A percentile compares a stretch with the other conserved stretches of the same genome.
Evolutionary conservation across 1,284 basidiomycete species (phyloP).

Genomic region (Melampsora abietis-canadensis): DNA sequence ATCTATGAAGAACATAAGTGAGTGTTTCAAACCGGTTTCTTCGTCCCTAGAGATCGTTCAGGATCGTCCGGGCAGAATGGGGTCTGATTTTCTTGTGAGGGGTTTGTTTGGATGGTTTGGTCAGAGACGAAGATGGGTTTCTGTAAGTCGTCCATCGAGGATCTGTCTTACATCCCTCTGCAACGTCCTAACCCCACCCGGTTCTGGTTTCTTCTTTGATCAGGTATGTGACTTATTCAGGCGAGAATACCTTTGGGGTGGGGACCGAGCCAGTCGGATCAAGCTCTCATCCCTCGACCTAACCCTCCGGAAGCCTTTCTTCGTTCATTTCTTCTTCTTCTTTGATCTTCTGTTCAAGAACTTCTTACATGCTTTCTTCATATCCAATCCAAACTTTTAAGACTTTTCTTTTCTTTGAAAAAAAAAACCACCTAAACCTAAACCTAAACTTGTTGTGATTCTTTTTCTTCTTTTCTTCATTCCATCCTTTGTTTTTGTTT

Average conservation of each 20-base stretch:
- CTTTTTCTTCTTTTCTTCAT: background rate
- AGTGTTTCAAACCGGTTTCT: background rate
- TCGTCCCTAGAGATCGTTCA: too few relatives aligned
- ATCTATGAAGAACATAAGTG: slow-evolving; percentile 95
- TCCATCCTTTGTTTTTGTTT: background rate
- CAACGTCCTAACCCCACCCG: too few relatives aligned
- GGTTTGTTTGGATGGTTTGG: background rate
- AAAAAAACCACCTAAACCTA: background rate
- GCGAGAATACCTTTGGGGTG: slow-evolving; percentile 96
- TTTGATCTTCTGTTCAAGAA: too few relatives aligned
- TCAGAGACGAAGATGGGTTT: slow-evolving; percentile 88
- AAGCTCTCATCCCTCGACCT: too few relatives aligned
- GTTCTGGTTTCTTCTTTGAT: background rate
- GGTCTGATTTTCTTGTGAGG: background rate
- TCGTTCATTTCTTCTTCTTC: background rate
- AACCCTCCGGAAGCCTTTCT: too few relatives aligned
- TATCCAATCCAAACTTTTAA: background rate
- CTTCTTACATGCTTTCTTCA: background rate
- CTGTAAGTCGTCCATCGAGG: slow-evolving; percentile 76
- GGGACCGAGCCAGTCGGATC: slow-evolving; percentile 54
- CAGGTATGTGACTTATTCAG: slow-evolving; percentile 68
- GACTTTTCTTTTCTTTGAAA: background rate
- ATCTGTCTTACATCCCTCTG: too few relatives aligned
- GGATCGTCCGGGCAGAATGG: too few relatives aligned
- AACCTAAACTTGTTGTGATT: background rate